A percentile compares a stretch with the other conserved stretches of the same genome.
Conservation (phyloP, 441 rosid species). For the Adansonia grandidieri region DNA sequence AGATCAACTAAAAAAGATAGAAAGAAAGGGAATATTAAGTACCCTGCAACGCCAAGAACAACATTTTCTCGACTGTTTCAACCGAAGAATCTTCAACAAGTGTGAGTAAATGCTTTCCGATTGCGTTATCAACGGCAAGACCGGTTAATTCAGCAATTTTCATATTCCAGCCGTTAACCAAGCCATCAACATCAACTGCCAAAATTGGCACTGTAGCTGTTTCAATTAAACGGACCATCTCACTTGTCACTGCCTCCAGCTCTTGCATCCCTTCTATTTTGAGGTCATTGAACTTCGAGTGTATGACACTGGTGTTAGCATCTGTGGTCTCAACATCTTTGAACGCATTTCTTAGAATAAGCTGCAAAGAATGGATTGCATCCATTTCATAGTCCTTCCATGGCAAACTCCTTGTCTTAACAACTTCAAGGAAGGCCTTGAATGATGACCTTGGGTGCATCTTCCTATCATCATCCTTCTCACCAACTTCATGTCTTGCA, state of each 20-base stretch:
- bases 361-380: conserved; percentile 95
- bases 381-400: conserved; percentile 99
- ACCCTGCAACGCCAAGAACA: conserved; percentile 83
- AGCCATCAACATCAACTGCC: conserved; percentile 88
- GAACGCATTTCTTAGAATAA: conserved; percentile 79
- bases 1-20: background rate
- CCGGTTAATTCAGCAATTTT: conserved; percentile 87
- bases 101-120: conserved; percentile 79
- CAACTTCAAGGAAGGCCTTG: conserved; percentile 93
- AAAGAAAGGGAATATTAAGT: conserved; percentile 31
- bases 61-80: conserved; percentile 64
- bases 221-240: conserved; percentile 94
- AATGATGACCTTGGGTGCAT: conserved; percentile 98
- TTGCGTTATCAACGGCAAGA: conserved; percentile 80
- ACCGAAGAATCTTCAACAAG: conserved; percentile 84
- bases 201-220: conserved; percentile 90
- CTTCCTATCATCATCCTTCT: conserved; percentile 78
- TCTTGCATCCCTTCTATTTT: conserved; percentile 84
- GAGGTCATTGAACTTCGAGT: conserved; percentile 72
- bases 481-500: conserved; percentile 81
- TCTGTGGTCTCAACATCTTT: conserved; percentile 61
- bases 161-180: conserved; percentile 91
- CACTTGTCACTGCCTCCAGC: conserved; percentile 92
- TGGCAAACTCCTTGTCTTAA: conserved; percentile 81
- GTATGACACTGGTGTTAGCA: conserved; percentile 52